A percentile compares a stretch with the other conserved stretches of the same genome.
These are phyloP conservation scores for Hibiscus mutabilis DNA, from an alignment of 345 rosid species.

Conservation along the genomic window DNA sequence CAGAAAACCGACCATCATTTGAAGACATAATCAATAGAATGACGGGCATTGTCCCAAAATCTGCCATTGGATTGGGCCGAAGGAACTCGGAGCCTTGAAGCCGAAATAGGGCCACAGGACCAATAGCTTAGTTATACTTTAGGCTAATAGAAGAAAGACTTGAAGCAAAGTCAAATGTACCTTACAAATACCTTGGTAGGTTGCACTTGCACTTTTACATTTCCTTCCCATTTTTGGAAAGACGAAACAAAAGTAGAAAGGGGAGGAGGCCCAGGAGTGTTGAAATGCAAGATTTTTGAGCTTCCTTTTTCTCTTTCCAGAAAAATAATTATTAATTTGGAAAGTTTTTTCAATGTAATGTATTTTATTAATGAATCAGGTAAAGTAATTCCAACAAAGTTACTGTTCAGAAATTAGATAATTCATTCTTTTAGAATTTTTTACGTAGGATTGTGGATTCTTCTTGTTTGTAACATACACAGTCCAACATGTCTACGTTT, in stretches of 20 bases:
- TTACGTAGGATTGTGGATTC: too few species aligned
- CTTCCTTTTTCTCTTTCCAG: background rate
- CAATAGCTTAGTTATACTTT: constrained; percentile 1
- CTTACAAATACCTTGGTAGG: background rate
- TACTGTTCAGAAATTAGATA: too few species aligned
- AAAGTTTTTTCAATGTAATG: too few species aligned
- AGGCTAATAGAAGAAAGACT: background rate
- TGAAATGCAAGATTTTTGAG: too few species aligned
- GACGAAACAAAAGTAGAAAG: background rate
- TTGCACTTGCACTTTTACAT: background rate
- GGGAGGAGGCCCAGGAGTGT: background rate
- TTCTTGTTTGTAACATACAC: too few species aligned
- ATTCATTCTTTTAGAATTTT: too few species aligned
- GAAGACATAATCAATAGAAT: constrained; percentile 59
- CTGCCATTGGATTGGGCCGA: constrained; percentile 7
- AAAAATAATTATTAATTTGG: too few species aligned
- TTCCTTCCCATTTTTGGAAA: background rate
- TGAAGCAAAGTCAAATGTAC: background rate
- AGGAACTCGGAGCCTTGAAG: constrained; percentile 10
- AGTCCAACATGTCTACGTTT: too few species aligned
- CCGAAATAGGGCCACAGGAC: background rate
- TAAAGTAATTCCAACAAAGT: too few species aligned
- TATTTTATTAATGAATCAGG: too few species aligned
- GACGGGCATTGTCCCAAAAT: constrained; percentile 34
- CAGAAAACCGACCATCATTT: constrained; percentile 62